These are phyloP conservation scores for Rhynchospora tenuis DNA, from an alignment of 176 grass and related monocot species.

Conservation along the genomic window DNA sequence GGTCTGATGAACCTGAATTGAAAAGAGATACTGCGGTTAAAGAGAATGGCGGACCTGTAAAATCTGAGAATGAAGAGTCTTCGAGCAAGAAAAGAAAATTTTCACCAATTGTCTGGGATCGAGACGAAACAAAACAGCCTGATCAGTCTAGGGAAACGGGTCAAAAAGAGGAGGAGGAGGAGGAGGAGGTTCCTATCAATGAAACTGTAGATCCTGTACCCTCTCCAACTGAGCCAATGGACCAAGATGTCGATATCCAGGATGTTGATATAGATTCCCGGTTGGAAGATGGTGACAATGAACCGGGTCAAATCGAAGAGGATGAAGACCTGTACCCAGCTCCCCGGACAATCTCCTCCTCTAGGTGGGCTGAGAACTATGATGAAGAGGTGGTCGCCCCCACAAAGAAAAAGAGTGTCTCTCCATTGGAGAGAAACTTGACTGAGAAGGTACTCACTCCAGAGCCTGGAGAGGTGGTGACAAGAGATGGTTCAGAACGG, in stretches of 20 bases:
- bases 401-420: conserved; percentile 9
- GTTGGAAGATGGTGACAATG: conserved; percentile 11
- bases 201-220: conserved; percentile 12
- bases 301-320: conserved; percentile 28
- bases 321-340: conserved; percentile 38
- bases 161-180: too few relatives aligned
- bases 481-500: conserved; percentile 36
- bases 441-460: conserved; percentile 30
- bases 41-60: background rate
- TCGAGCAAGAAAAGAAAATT: conserved; percentile 63
- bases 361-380: conserved; percentile 59
- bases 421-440: conserved; percentile 24
- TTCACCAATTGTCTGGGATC: conserved; percentile 46
- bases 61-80: conserved; percentile 15
- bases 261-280: background rate
- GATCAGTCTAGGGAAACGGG: background rate
- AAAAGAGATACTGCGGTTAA: background rate
- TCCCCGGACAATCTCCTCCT: conserved; percentile 58
- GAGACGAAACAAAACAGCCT: conserved; percentile 23
- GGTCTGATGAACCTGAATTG: conserved; percentile 2
- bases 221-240: conserved; percentile 7
- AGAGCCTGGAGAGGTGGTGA: conserved; percentile 39
- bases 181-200: background rate
- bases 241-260: background rate
- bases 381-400: conserved; percentile 24